Base-by-base conservation (phyloP, 805 yeast species). In the Cephaloascus albidus region DNA sequence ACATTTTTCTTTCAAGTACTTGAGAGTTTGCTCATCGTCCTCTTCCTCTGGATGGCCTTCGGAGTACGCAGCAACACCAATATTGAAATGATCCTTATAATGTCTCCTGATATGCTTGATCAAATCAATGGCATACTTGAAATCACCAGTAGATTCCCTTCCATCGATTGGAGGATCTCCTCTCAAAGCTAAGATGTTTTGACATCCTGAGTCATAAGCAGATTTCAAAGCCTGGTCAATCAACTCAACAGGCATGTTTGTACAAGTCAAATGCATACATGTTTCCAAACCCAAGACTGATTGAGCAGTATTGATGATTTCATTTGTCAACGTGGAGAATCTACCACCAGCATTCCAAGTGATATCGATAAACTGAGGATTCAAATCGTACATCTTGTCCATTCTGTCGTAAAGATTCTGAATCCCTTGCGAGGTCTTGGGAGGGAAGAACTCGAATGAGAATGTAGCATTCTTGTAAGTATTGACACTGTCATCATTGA, bases 341-440 rank as follows among this genome's bases (percentile, higher is more conserved):
- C 94, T 72, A 4, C 97, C 97, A 33, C 98, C 98, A 3, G 98
- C 98, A 54, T 90, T 90, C 98, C 98, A 93, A 1, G 98, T 93
- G 46, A 93, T 85, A 56, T 93, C 98, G 43, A 93, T 80, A 60
- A 93, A 93, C 46, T 85, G 78, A 2, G 98, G 98, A 46, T 80
- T 81, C 51, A 87, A 69, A 47, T 85, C 86, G 60, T 85, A 87
- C 98, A 93, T 93, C 58, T 96, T 77, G 55, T 93, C 97, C 89
- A 93, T 90, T 56, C 98, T 74, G 59, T 93, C 97, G 64, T 89
- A 90, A 43, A 93, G 69, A 57, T 93, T 93, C 58, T 88, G 96
- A 18, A 90, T 93, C 56, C 98, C 98, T 60, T 93, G 97, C 18
- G 90, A 72, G 1, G 98, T 93, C 68, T 93, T 93, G 36, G 98